A percentile compares a stretch with the other conserved stretches of the same genome.
Conservation (phyloP, 495 filamentous ascomycete genomes). For the Bathelium albidoporum region DNA sequence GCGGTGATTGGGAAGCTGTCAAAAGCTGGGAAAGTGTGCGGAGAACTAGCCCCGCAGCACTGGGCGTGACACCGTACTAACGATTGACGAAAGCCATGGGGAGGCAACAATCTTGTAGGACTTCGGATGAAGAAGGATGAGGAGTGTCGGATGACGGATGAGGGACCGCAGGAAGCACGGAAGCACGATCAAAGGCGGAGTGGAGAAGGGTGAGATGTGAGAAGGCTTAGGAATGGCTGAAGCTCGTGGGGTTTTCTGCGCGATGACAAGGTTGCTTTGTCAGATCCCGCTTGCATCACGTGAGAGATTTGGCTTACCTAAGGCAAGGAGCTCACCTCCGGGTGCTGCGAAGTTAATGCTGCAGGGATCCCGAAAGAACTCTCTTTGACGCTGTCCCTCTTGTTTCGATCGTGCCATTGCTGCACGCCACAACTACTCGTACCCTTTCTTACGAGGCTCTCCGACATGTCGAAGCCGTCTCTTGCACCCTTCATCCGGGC, state of each 20-base stretch:
- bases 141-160: slow-evolving; percentile 10
- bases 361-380: background rate
- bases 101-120: background rate
- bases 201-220: background rate
- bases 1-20: background rate
- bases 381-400: background rate
- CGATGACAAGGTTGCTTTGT: slow-evolving; percentile 3
- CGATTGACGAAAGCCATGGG: slow-evolving; percentile 29
- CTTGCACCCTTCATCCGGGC: slow-evolving; percentile 61
- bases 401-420: background rate
- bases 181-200: no score
- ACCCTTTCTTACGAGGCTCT: background rate
- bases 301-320: background rate
- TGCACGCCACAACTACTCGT: background rate
- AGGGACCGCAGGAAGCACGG: no score
- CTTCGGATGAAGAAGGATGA: background rate
- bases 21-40: slow-evolving; percentile 19
- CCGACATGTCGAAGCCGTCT: slow-evolving; percentile 63
- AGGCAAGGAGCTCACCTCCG: no score
- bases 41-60: slow-evolving; percentile 27
- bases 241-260: slow-evolving; percentile 1
- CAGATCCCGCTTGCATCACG: background rate
- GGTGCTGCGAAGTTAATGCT: no score
- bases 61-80: slow-evolving; percentile 25
- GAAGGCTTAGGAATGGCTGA: background rate